Evolutionary conservation across 2,329 filamentous ascomycete genomes (phyloP), one percentile per base, ranked within the genome.

Genomic region (Apiospora koreana): DNA sequence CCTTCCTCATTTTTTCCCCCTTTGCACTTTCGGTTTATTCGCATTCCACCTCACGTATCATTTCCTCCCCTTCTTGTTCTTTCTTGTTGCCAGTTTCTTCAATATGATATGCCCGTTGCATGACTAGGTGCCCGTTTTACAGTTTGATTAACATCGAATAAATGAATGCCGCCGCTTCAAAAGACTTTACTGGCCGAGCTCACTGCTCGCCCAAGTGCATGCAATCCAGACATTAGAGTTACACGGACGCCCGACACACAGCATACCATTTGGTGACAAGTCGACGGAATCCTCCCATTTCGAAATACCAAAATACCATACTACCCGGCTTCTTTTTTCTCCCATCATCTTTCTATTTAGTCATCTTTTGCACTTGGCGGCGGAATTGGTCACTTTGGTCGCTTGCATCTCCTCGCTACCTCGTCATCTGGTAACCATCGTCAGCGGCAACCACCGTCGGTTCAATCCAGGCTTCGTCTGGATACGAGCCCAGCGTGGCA

Each of bases 131-230:
- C 28, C 54, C 31, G 31, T 14, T 38, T 62, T 62, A 62, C 54
- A 38, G 54, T 62, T 62, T 62, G 31, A 62, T 62, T 38, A 31
- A 62, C 54, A 10, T 38, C 54, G 54, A 62, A 38, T 62, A 23
- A 62, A 62, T 62, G 54, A 38, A 38, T 38, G 54, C 21, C 31
- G 54, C 54, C 31, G 31, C 54, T 62, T n/a, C 54, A 62, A 62
- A 38, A 62, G 28, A 62, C 54, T 38, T 62, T 62, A 18, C 54
- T 38, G 54, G 54, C 54, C 54, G 54, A 62, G 54, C 54, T 38
- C 35, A 62, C 54, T 38, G 54, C 54, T 62, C 54, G 54, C 54
- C 54, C 54, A 31, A 62, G 54, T 62, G 54, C 54, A 38, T 62
- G 31, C 54, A 35, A 23, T 31, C 28, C 54, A 62, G 54, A 38